Evolutionary conservation across 371 early-diverging fungal species (phyloP).

Genomic region (Mycotypha africana): DNA sequence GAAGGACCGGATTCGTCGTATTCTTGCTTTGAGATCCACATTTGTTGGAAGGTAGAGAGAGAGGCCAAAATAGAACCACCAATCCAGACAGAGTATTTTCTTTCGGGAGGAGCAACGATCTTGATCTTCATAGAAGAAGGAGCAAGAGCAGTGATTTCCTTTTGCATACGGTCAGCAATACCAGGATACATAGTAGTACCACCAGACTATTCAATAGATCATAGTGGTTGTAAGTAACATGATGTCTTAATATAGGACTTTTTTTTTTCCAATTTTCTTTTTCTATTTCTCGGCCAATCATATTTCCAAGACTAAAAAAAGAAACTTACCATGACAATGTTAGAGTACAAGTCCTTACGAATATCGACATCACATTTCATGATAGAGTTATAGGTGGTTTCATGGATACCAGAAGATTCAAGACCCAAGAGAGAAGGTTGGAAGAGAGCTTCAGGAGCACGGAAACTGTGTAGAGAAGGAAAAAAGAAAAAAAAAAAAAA

Average conservation of each 20-base stretch:
- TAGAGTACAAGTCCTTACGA: constrained; percentile 94
- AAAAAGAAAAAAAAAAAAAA: background rate
- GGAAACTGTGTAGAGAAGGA: constrained; percentile 62
- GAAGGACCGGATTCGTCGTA: constrained; percentile 98
- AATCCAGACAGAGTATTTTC: constrained; percentile 99
- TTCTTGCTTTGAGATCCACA: constrained; percentile 97
- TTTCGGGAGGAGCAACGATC: constrained; percentile 99
- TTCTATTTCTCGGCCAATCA: too few species aligned
- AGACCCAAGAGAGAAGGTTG: constrained; percentile 94
- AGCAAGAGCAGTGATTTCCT: constrained; percentile 97
- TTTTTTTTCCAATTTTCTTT: too few species aligned
- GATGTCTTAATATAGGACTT: too few species aligned
- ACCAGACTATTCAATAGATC: constrained; percentile 30
- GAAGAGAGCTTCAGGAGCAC: constrained; percentile 99
- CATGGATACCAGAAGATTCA: constrained; percentile 92
- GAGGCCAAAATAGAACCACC: constrained; percentile 99
- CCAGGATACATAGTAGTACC: constrained; percentile 97
- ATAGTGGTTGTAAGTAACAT: too few species aligned
- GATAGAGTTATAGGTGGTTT: constrained; percentile 94
- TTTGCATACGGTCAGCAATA: constrained; percentile 97
- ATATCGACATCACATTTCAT: constrained; percentile 98
- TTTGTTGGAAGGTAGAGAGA: constrained; percentile 97
- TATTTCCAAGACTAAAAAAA: background rate
- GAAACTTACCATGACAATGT: constrained; percentile 80
- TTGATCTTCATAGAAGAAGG: constrained; percentile 99